A percentile compares a stretch with the other conserved stretches of the same genome.
These are phyloP conservation scores for Pseudomonodictys pantanalensis DNA, from an alignment of 495 filamentous ascomycete species.

Conservation along the genomic window DNA sequence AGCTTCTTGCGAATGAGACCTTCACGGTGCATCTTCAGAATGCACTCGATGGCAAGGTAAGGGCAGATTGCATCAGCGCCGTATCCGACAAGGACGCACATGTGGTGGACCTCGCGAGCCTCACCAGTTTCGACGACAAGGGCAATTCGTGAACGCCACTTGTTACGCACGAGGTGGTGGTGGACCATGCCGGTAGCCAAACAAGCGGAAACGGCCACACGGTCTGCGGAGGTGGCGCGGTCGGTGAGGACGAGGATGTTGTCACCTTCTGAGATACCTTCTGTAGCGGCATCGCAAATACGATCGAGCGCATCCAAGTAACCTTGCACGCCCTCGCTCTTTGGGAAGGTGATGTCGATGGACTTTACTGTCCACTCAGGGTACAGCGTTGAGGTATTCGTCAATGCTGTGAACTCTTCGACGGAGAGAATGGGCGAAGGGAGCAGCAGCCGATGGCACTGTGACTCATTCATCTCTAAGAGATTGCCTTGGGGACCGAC, in stretches of 20 bases:
- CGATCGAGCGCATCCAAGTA: constrained; percentile 87
- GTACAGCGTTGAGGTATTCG: constrained; percentile 71
- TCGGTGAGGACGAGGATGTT: constrained; percentile 90
- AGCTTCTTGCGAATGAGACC: constrained; percentile 89
- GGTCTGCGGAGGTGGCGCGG: constrained; percentile 76
- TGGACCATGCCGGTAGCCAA: constrained; percentile 94
- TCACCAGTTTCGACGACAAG: constrained; percentile 92
- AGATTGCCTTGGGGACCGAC: constrained; percentile 97
- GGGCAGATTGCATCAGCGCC: constrained; percentile 96
- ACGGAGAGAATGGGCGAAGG: constrained; percentile 90
- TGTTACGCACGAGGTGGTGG: constrained; percentile 94
- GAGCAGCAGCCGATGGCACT: constrained; percentile 83
- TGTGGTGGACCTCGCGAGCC: constrained; percentile 97
- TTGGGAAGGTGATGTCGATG: constrained; percentile 97
- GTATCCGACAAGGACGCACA: constrained; percentile 96
- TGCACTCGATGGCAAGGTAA: constrained; percentile 96
- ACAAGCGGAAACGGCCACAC: constrained; percentile 83
- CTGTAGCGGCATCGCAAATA: constrained; percentile 82
- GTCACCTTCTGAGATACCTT: constrained; percentile 80
- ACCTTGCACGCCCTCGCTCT: constrained; percentile 75
- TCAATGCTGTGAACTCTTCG: constrained; percentile 86
- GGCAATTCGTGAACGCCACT: constrained; percentile 88
- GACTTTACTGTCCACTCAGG: constrained; percentile 83
- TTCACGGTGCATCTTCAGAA: constrained; percentile 97
- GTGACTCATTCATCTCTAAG: constrained; percentile 86